Evolutionary conservation across 371 early-diverging fungal genomes (phyloP), one percentile per base, ranked within the genome.

Genomic region (Lichtheimia ramosa): DNA sequence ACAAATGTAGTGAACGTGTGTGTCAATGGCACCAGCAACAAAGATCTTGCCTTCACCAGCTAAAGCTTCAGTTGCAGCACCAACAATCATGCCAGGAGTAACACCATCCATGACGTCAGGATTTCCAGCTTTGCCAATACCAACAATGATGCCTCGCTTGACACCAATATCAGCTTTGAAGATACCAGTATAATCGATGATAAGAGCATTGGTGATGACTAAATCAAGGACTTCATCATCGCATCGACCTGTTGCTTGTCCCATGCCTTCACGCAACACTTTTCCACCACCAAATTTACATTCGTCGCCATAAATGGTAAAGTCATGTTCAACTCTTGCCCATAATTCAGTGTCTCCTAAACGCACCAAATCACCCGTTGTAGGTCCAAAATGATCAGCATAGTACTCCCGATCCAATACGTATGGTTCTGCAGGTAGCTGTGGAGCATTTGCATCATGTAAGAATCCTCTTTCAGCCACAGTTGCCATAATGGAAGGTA

Each of bases 141-240:
- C 95, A 14, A 74, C 83, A 61, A 97, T 95, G 21, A 81, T 61
- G 3, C 95, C 94, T 18, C 85, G 71, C 60, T 90, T 90, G 64
- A 97, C 85, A 61, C 97, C 97, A 71, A 96, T 94, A 65, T 97
- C 96, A 7, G 97, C 96, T 87, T 96, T 96, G 83, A 90, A 92
- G 43, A 96, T 92, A n/a, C 97, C 97, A 12, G 92, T 89, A 62
- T 91, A 91, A 70, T 97, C 97, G 53, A 97, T 70, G 57, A 97
- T 89, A 43, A 96, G 65, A 0, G 91, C 92, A 65, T 97, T 97
- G 24, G 96, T 96, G 53, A 97, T 93, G 3, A 96, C 94, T 51
- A 95, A 71, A 68, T 97, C 97, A 58, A 96, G 70, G 3, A 91
- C 88, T 42, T 90, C 89, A 0, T 51, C 73, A 59, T 87, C 88